These are phyloP conservation scores for Trichosanthes cucumerina DNA, from an alignment of 306 rosid genomes.

Conservation along the genomic window DNA sequence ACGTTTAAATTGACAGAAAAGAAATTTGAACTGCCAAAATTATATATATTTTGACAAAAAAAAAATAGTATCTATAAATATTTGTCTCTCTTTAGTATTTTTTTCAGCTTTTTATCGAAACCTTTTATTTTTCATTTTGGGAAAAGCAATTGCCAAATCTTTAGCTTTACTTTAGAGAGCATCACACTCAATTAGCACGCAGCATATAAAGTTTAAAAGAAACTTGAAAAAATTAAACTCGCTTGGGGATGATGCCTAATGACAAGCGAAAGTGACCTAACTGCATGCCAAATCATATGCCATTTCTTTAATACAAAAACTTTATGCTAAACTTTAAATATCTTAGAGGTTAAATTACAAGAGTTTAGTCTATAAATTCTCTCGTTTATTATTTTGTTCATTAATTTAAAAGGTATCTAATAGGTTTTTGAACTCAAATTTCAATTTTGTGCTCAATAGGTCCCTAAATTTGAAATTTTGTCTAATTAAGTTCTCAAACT, in stretches of 20 bases:
- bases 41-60: background rate
- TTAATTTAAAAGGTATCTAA: no score
- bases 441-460: no score
- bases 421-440: no score
- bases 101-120: background rate
- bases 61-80: background rate
- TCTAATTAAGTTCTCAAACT: no score
- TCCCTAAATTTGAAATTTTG: no score
- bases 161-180: conserved; percentile 4
- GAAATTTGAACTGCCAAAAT: no score
- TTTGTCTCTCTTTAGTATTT: background rate
- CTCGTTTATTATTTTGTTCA: no score
- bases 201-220: background rate
- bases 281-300: background rate
- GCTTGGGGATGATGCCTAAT: background rate
- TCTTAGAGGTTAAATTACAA: background rate
- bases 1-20: no score
- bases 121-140: background rate
- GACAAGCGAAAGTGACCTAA: background rate
- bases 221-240: background rate
- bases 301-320: background rate
- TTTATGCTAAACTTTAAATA: background rate
- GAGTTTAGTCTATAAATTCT: no score
- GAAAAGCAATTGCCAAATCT: conserved; percentile 1
- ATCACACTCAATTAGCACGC: background rate